Evolutionary conservation across 2,329 filamentous ascomycete species (phyloP), one percentile per base, ranked within the genome.

Genomic region (Fusarium globosum): DNA sequence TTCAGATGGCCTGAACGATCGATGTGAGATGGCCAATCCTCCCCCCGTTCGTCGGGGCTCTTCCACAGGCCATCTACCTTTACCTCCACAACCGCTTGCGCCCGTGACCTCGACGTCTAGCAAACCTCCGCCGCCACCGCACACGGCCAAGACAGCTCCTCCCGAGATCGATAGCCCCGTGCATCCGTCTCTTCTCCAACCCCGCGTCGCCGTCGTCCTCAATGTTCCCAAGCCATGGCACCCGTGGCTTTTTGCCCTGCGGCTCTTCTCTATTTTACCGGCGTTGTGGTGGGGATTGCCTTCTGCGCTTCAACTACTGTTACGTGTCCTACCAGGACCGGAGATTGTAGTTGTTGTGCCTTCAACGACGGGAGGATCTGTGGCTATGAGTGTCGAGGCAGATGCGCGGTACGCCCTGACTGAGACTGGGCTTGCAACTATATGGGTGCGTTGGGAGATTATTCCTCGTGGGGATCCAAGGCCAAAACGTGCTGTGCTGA

Each of bases 141-240:
- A 45, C 15, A 43, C 68, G 43, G 62, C 60, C 18, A 60, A 51
- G 38, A 61, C 56, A 68, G 60, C 59, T 55, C 36, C 72, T 21
- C 35, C 67, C 4, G 53, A 69, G 5, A 26, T 43, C 38, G 60
- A 76, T n/a, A 42, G 38, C 21, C 45, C 74, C 57, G 74, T 79
- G 20, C 79, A 78, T 36, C 79, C 80, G 28, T 82, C 88, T 21
- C 84, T 91, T 59, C 86, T 94, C 48, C 93, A 95, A 78, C 93
- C 93, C 18, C 92, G 93, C 63, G 90, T 96, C 63, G 93, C 93
- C 71, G 92, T 95, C 76, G 88, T 94, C 38, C 87, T 96, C 52
- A 93, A 93, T 58, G 89, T 96, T 21, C 90, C 92, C 61, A 86
- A 87, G 71, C 87, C 86, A 70, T 96, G 93, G 91, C 91, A 95